Conservation (phyloP, 2,329 filamentous ascomycete species). For the Aspergillus pseudonomiae region DNA sequence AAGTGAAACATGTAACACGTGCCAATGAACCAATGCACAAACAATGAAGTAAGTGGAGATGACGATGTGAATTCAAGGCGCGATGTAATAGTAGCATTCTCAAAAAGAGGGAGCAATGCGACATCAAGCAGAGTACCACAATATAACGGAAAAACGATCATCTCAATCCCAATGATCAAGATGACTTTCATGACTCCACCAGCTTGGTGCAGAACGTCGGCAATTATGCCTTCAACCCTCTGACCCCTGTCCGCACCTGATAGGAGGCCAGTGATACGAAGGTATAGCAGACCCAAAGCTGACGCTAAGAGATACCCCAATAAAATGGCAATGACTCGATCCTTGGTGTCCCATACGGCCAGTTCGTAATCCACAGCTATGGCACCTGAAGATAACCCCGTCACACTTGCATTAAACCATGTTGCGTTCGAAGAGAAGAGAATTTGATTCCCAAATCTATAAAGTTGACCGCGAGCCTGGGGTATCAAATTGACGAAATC, state of each 20-base stretch:
- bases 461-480: conserved; percentile 25
- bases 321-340: conserved; percentile 72
- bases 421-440: conserved; percentile 30
- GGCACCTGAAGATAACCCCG: conserved; percentile 21
- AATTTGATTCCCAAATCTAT: conserved; percentile 23
- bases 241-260: conserved; percentile 59
- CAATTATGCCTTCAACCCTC: conserved; percentile 69
- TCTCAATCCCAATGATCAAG: conserved; percentile 97
- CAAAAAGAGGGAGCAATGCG: conserved; percentile 86
- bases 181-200: conserved; percentile 98
- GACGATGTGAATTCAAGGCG: conserved; percentile 76
- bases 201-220: conserved; percentile 86
- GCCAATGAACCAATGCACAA: conserved; percentile 98
- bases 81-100: conserved; percentile 74
- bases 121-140: conserved; percentile 89
- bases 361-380: conserved; percentile 58
- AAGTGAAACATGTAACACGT: conserved; percentile 99
- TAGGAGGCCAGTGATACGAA: conserved; percentile 72
- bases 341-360: conserved; percentile 70
- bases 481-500: conserved; percentile 21
- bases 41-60: conserved; percentile 86
- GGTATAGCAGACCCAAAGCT: conserved; percentile 74
- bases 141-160: conserved; percentile 95
- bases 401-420: conserved; percentile 30
- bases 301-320: conserved; percentile 81